Evolutionary conservation across 805 yeast genomes (phyloP), one percentile per base, ranked within the genome.

Genomic region (Candida odintsovae): DNA sequence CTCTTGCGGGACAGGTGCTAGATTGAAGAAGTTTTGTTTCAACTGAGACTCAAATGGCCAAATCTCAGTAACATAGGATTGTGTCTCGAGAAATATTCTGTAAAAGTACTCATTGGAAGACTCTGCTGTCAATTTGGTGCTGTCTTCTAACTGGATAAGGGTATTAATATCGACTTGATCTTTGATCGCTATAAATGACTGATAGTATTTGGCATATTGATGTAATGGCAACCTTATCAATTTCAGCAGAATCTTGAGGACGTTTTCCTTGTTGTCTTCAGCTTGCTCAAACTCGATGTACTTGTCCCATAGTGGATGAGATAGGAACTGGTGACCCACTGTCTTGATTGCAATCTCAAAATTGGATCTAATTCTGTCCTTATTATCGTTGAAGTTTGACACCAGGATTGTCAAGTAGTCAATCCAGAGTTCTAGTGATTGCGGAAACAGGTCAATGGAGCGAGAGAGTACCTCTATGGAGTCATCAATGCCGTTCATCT

Each of bases 301-400:
- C 45, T 76, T 71, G 61, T 90, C 95, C 98, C 97, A 92, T 42
- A 90, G 66, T 1, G 80, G 71, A 61, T 90, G 95, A 2, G 95
- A 75, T 50, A 83, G 68, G 64, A 87, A 94, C 49, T 90, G 86
- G 29, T 65, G 55, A 0, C 97, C 97, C 38, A 85, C 73, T 13
- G 64, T 50, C 6, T 55, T 51, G 4, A 75, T 59, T 0, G 83
- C 92, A 0, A 66, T 63, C 13, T 67, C 63, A 53, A 84, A 84
- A 31, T 73, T 64, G 0, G 40, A 46, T 29, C 78, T 58, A 6
- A 80, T 66, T 9, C 51, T 50, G 2, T 55, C 58, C 5, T 59
- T 54, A 16, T 58, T 65, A 3, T 57, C 58, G 0, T 69, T 57
- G n/a, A 61, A 61, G 50, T 73, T 72, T 0, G 78, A 67, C 2